phyloP scores from a whole-genome alignment of 202 grass and related monocot species.

The Zoysia matrella region DNA sequence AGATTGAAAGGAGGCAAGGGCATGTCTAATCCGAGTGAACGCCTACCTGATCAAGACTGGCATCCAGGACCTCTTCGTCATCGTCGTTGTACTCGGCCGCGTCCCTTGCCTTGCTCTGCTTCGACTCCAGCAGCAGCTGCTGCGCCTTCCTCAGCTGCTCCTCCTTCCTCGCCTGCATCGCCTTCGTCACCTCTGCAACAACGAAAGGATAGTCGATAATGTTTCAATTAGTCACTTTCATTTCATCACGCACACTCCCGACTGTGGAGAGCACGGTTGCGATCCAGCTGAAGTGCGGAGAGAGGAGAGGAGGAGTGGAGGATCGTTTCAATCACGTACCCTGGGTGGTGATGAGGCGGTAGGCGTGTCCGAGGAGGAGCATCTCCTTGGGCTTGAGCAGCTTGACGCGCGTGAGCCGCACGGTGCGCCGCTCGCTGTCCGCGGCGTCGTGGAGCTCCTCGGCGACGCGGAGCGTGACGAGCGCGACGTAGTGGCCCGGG shows the following conservation, averaged over 20 bases:
- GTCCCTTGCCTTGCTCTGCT: too few species aligned
- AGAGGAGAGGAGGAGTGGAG: background rate
- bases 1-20: too few species aligned
- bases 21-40: too few species aligned
- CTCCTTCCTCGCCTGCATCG: slow-evolving; percentile 70
- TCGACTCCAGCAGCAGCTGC: slow-evolving; percentile 19
- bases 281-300: too few species aligned
- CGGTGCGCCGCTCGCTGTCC: slow-evolving; percentile 50
- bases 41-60: too few species aligned
- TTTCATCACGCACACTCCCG: background rate
- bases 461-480: slow-evolving; percentile 75
- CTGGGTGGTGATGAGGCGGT: slow-evolving; percentile 86
- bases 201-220: background rate
- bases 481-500: slow-evolving; percentile 91
- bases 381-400: slow-evolving; percentile 87
- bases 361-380: slow-evolving; percentile 78
- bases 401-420: slow-evolving; percentile 80
- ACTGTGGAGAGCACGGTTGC: background rate
- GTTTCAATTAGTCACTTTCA: background rate
- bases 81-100: too few species aligned
- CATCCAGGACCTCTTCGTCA: too few species aligned
- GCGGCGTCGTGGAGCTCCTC: slow-evolving; percentile 54
- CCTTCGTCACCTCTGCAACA: slow-evolving; percentile 79
- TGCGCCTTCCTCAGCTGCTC: slow-evolving; percentile 74
- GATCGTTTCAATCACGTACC: slow-evolving; percentile 25